Conservation (phyloP, 2,329 filamentous ascomycete species). For the Fusarium sterilihyphosum region DNA sequence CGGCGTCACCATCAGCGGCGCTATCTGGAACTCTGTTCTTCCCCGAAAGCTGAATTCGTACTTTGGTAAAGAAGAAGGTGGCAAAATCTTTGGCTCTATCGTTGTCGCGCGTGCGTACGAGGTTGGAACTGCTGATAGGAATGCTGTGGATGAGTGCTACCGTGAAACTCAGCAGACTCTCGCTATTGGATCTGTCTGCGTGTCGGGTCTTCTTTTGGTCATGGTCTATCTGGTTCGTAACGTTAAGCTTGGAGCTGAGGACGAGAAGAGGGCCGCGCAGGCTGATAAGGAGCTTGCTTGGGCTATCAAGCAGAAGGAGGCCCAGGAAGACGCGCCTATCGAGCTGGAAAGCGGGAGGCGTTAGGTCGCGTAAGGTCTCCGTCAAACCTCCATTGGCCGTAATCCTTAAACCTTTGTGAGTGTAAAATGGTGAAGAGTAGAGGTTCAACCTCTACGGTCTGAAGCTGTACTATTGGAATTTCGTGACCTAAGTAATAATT, state of each 20-base stretch:
- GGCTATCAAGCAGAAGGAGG: slow-evolving; percentile 28
- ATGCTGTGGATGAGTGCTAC: slow-evolving; percentile 15
- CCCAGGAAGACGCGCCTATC: not conserved
- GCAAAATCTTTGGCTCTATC: slow-evolving; percentile 27
- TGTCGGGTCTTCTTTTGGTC: not conserved
- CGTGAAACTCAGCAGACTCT: slow-evolving; percentile 28
- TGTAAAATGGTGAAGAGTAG: not conserved
- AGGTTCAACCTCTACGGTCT: not conserved
- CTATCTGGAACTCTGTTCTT: slow-evolving; percentile 32
- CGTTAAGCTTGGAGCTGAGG: slow-evolving; percentile 23
- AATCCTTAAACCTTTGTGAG: not conserved
- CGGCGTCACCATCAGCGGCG: slow-evolving; percentile 23
- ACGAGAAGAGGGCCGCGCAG: slow-evolving; percentile 17
- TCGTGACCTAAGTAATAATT: rapidly evolving
- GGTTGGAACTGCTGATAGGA: slow-evolving; percentile 9
- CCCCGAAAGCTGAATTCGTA: slow-evolving; percentile 10
- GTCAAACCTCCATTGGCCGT: not conserved
- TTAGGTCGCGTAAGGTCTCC: not conserved
- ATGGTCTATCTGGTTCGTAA: slow-evolving; percentile 13
- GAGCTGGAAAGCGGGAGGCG: slow-evolving; percentile 10
- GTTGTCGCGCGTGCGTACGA: slow-evolving; percentile 22
- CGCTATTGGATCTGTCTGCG: slow-evolving; percentile 24
- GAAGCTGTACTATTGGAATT: not conserved
- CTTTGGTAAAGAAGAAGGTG: slow-evolving; percentile 6
- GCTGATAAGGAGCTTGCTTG: slow-evolving; percentile 31